Evolutionary conservation across 2,329 filamentous ascomycete genomes (phyloP), one percentile per base, ranked within the genome.

Genomic region (Pyricularia sp.): DNA sequence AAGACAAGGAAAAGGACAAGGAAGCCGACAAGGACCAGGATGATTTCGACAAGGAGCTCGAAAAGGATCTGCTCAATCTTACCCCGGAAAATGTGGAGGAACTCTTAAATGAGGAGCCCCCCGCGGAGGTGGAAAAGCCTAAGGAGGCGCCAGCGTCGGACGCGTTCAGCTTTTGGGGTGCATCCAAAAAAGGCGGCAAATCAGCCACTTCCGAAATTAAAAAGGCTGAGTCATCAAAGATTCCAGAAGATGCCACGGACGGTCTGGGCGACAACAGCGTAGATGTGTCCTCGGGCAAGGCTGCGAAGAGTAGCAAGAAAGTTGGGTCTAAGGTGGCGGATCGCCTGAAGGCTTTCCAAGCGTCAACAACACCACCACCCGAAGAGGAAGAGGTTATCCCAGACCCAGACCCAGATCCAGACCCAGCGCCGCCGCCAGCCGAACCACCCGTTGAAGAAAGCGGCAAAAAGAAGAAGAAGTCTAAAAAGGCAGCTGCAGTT

Each of bases 161-260:
- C 69, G 76, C 83, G 0, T 88, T 88, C 76, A 82, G 82, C 72
- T 87, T 88, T 78, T 88, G 86, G 86, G 84, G 85, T 70, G 79
- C 81, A 65, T 75, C 79, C 69, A 85, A 83, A 74, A 85, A 82
- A 71, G 65, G 42, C 66, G 23, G 69, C 67, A 71, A 69, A 68
- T 69, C 68, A 69, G 74, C 69, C 73, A 72, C 74, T 77, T 74
- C 76, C 74, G 78, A 83, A 77, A 83, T 81, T 81, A 79, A 75
- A 72, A 75, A 73, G 78, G 82, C 83, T 85, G 81, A 86, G 79
- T 82, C 82, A 81, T 78, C 77, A 73, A 75, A 77, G 76, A 72
- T 79, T 81, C 76, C 79, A 73, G 83, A 85, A 82, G 80, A 80
- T 79, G 74, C 78, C 72, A 76, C 73, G 65, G 71, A 73, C 65